Evolutionary conservation across 148 eudicot genomes (phyloP), one percentile per base, ranked within the genome.

Genomic region (Selenicereus undatus): DNA sequence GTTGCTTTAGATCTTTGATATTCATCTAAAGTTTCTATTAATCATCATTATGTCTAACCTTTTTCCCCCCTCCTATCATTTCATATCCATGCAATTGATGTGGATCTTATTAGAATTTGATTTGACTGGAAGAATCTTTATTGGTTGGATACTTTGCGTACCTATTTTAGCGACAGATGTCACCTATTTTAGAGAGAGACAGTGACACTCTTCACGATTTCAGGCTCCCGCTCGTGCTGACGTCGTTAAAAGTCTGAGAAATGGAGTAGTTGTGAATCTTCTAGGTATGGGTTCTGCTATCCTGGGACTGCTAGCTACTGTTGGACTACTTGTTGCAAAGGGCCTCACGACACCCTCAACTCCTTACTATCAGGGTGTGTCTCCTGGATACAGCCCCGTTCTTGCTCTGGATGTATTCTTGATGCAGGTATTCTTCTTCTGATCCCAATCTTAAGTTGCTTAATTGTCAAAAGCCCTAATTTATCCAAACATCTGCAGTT

Each of bases 191-290:
- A 0, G 12, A 8, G 17, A 17, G 39, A 35, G 29, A 39, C 30
- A 13, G 60, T 64, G 8, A 64, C 12, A 48, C 48, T 79, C 71
- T 22, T 74, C 77, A 52, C 73, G 39, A 70, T 86, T 90, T 84
- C 91, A 96, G 99, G 99, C 98, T 79, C 97, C 99, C 77, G 93
- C 99, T 80, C 98, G 97, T 78, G 93, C 92, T 71, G 98, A 93
- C 80, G 99, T 96, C 48, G 90, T 93, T 65, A 88, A 84, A 83
- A 89, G 98, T 85, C 81, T 96, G 84, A 88, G 84, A 88, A 91
- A 89, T 77, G 92, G 95, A 58, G 89, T 95, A 74, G 80, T 60
- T 13, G 74, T 93, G 76, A 96, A 96, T 86, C 76, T 96, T 80
- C 74, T 96, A 43, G 99, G 99, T 45, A 90, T 96, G 92, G 97